Conservation (phyloP, 257 asterid genomes). For the Penstemon eatonii region DNA sequence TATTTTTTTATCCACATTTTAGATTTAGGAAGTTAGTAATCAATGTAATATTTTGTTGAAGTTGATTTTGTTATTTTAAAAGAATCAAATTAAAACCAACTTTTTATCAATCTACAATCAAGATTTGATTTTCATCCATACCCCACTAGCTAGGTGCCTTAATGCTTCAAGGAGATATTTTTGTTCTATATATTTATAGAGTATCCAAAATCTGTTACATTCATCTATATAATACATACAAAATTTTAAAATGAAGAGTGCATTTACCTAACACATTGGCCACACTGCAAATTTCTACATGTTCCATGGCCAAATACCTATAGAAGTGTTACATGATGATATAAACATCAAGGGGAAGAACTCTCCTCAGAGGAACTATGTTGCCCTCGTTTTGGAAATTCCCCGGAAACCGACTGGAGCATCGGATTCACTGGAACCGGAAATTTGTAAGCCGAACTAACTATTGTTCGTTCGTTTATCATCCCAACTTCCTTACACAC, state of each 20-base stretch:
- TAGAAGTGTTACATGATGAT: not conserved
- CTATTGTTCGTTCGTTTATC: conserved; percentile 76
- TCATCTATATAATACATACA: conserved; percentile 52
- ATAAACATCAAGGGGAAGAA: conserved; percentile 31
- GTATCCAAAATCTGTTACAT: conserved; percentile 38
- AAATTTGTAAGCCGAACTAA: conserved; percentile 72
- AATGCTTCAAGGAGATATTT: conserved; percentile 28
- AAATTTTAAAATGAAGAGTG: conserved; percentile 23
- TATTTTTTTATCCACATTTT: too few species aligned
- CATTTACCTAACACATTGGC: conserved; percentile 34
- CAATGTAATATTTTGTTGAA: too few species aligned
- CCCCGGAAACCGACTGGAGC: conserved; percentile 54
- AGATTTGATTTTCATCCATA: too few species aligned
- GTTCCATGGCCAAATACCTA: conserved; percentile 12
- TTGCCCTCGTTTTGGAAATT: conserved; percentile 40
- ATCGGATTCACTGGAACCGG: conserved; percentile 92
- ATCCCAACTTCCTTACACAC: conserved; percentile 92
- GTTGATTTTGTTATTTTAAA: too few species aligned
- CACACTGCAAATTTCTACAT: conserved; percentile 33
- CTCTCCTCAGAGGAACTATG: conserved; percentile 52
- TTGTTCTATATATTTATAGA: conserved; percentile 37
- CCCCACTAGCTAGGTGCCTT: too few species aligned
- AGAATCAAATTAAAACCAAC: too few species aligned
- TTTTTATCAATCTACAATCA: too few species aligned
- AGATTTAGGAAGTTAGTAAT: too few species aligned